phyloP scores from a whole-genome alignment of 129 eudicot genomes.

The Flaveria ramosissima region DNA sequence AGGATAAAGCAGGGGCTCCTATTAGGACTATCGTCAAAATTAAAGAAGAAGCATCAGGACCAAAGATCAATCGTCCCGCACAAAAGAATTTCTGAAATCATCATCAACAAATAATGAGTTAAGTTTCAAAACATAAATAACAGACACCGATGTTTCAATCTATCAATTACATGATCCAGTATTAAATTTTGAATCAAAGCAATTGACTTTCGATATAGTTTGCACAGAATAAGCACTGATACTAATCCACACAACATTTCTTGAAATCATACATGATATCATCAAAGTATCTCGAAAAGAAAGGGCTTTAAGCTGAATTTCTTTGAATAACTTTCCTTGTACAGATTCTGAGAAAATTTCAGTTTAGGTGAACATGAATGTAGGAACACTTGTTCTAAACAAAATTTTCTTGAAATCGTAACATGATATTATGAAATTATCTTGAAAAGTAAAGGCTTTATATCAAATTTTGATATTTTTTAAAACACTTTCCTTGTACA shows the following conservation, averaged over 20 bases:
- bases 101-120: slow-evolving; percentile 7
- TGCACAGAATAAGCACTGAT: background rate
- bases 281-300: background rate
- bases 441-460: background rate
- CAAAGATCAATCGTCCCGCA: slow-evolving; percentile 93
- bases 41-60: slow-evolving; percentile 87
- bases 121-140: background rate
- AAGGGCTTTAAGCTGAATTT: background rate
- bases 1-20: slow-evolving; percentile 67
- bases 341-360: too few species aligned
- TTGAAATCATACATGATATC: background rate
- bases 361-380: too few species aligned
- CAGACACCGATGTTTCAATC: background rate
- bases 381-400: background rate
- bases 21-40: slow-evolving; percentile 56
- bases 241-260: background rate
- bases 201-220: slow-evolving; percentile 1
- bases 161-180: background rate
- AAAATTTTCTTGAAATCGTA: background rate
- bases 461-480: background rate
- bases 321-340: too few species aligned
- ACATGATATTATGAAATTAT: background rate
- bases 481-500: background rate
- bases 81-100: slow-evolving; percentile 70
- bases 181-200: slow-evolving; percentile 3